Evolutionary conservation across 2,329 filamentous ascomycete species (phyloP).

Genomic region (Verticillium nonalfalfae): DNA sequence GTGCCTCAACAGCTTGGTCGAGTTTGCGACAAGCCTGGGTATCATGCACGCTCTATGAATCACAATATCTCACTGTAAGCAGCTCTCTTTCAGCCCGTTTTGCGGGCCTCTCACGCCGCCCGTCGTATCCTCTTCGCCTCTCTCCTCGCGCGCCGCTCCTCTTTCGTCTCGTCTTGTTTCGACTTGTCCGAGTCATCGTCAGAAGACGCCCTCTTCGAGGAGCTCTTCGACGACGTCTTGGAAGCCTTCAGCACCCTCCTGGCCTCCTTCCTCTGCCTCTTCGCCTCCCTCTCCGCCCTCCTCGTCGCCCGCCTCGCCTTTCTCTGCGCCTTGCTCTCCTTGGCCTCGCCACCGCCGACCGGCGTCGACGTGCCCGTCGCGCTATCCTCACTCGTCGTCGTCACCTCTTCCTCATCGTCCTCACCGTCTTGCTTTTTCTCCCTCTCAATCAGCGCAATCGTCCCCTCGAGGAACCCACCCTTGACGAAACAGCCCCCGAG

Average conservation of each 20-base stretch:
- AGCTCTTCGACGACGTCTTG: constrained; percentile 23
- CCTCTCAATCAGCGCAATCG: constrained; percentile 32
- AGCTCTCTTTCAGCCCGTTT: constrained; percentile 8
- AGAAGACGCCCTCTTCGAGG: constrained; percentile 12
- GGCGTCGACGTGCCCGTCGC: constrained; percentile 9
- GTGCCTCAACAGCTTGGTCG: background rate
- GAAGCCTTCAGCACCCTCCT: constrained; percentile 21
- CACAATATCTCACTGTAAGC: background rate
- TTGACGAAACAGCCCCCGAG: constrained; percentile 82
- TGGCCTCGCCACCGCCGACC: constrained; percentile 16
- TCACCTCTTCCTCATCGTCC: background rate
- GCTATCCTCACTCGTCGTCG: constrained; percentile 9
- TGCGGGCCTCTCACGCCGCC: constrained; percentile 18
- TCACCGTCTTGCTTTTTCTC: background rate
- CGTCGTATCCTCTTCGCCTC: constrained; percentile 22
- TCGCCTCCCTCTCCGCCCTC: constrained; percentile 26
- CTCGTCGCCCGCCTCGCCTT: constrained; percentile 24
- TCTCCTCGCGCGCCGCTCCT: constrained; percentile 30
- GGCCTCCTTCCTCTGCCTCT: constrained; percentile 18
- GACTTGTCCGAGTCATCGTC: constrained; percentile 15
- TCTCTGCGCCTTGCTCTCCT: constrained; percentile 21
- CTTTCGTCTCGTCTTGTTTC: constrained; percentile 32
- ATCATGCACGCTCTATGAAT: background rate
- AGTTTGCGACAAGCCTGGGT: background rate
- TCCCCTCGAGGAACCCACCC: constrained; percentile 72